Evolutionary conservation across 768 basidiomycete genomes (phyloP), one percentile per base, ranked within the genome.

Genomic region (Pleurotus platypus): DNA sequence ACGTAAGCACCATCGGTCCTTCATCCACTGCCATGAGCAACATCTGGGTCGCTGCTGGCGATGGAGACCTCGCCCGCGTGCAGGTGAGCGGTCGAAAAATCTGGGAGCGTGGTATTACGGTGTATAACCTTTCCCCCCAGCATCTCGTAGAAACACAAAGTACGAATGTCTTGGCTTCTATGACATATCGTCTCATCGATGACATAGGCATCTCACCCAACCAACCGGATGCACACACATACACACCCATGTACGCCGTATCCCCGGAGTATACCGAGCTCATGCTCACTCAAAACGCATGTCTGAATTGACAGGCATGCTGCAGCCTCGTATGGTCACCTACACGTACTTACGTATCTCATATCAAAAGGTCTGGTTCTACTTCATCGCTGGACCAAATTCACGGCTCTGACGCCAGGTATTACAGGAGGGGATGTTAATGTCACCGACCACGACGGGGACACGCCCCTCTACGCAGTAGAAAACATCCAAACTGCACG

Each of bases 21-120:
- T 35, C 30, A 35, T 35, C 15, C 13, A 13, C 15, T 3, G 38
- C 45, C 5, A 54, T 37, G 53, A 49, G 22, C n/a, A 58, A 54
- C 51, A 87, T 97, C 46, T 97, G 94, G 94, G 83, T 97, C 37
- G 94, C 94, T 46, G 91, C 94, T 0, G 89, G 85, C 46, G 94
- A 97, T 66, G 94, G 94, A 43, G 90, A 97, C 73, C 70, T 95
- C 35, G 71, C 72, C n/a, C 78, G 89, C 15, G 85, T 97, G 39
- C 78, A 75, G 71, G 93, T 92, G 57, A 49, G 80, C 20, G 42
- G n/a, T 45, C 42, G 15, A n/a, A 45, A 13, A 16, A 16, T 45
- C 42, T 45, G 42, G 30, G 8, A 11, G 11, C 8, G 30, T 15
- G 42, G 20, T 22, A 16, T 13, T 3, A 45, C 42, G 2, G 13